A percentile compares a stretch with the other conserved stretches of the same genome.
phyloP scores from a whole-genome alignment of 2,329 filamentous ascomycete species.

The Fusarium acutatum region DNA sequence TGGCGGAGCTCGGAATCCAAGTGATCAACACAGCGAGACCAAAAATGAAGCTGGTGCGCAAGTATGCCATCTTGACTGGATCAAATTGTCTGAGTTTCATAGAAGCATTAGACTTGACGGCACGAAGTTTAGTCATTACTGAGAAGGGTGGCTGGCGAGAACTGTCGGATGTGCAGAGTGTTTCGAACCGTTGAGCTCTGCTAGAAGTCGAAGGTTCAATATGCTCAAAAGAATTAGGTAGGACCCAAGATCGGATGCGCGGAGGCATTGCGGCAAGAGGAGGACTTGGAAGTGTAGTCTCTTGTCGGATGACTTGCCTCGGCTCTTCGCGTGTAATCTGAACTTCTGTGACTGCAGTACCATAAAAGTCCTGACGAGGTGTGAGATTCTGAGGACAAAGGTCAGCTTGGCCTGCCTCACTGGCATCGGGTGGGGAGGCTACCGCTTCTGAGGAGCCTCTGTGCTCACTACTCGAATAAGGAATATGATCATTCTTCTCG shows the following conservation, averaged over 20 bases:
- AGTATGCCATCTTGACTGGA: slow-evolving; percentile 66
- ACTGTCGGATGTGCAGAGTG: slow-evolving; percentile 42
- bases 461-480: slow-evolving; percentile 40
- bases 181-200: slow-evolving; percentile 41
- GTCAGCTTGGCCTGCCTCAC: slow-evolving; percentile 21
- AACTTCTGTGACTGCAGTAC: slow-evolving; percentile 60
- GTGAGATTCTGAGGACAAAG: slow-evolving; percentile 38
- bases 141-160: slow-evolving; percentile 9
- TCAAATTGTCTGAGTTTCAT: slow-evolving; percentile 52
- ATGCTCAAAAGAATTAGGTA: slow-evolving; percentile 25
- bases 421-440: background rate
- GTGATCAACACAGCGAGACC: slow-evolving; percentile 67
- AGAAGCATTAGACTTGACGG: slow-evolving; percentile 42
- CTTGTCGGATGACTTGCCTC: slow-evolving; percentile 8
- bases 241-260: slow-evolving; percentile 38
- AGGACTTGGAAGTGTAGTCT: slow-evolving; percentile 16
- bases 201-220: slow-evolving; percentile 16
- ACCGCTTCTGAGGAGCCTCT: slow-evolving; percentile 49
- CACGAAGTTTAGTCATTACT: slow-evolving; percentile 36
- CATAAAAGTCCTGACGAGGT: slow-evolving; percentile 49
- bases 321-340: slow-evolving; percentile 50
- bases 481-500: slow-evolving; percentile 25
- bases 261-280: slow-evolving; percentile 21
- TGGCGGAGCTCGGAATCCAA: slow-evolving; percentile 74
- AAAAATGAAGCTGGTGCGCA: slow-evolving; percentile 69